phyloP scores from a whole-genome alignment of 257 asterid species.

The Solanum pennellii region DNA sequence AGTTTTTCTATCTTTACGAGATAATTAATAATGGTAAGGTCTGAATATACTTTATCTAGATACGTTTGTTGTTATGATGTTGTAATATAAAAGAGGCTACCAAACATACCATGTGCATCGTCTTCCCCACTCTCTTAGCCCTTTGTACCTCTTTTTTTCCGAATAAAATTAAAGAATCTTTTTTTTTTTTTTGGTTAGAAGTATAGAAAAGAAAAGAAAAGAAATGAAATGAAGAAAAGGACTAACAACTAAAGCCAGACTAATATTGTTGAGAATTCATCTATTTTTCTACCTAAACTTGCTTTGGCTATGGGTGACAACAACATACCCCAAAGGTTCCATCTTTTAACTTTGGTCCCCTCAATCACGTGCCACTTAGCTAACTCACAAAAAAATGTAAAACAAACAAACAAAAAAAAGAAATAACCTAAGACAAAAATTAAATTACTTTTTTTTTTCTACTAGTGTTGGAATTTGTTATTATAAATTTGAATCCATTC shows the following conservation, averaged over 20 bases:
- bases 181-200: conserved; percentile 3
- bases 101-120: conserved; percentile 79
- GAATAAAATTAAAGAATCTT: conserved; percentile 10
- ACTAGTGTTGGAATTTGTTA: not conserved
- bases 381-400: not conserved
- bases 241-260: conserved; percentile 22
- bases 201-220: not conserved
- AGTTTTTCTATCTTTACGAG: rapidly evolving
- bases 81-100: conserved; percentile 9
- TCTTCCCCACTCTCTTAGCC: conserved; percentile 42
- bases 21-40: not conserved
- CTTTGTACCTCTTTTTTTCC: conserved; percentile 8
- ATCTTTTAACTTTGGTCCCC: conserved; percentile 18
- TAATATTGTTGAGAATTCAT: conserved; percentile 17
- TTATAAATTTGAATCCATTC: not conserved
- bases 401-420: not conserved
- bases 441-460: not conserved
- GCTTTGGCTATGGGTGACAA: conserved; percentile 43
- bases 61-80: not conserved
- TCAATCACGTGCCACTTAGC: conserved; percentile 38
- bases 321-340: conserved; percentile 11
- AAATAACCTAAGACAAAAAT: not conserved
- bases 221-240: not conserved
- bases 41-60: not conserved
- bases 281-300: conserved; percentile 28